These are phyloP conservation scores for Geotrichum aggregatum DNA, from an alignment of 1,139 yeast genomes.

Conservation along the genomic window DNA sequence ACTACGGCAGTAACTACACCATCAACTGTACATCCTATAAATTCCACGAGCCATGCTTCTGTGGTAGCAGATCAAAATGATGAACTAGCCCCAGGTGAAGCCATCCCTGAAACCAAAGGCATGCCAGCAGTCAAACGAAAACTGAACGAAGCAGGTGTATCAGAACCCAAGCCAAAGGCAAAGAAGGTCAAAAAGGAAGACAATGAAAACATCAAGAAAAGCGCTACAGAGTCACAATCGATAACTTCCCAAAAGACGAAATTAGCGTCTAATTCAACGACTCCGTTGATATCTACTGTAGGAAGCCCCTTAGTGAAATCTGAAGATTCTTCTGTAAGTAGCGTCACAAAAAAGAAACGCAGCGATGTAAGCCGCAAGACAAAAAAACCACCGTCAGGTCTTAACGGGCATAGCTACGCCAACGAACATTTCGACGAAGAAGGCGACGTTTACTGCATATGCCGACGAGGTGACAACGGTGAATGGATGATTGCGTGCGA, in stretches of 20 bases:
- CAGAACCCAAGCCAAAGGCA: constrained; percentile 10
- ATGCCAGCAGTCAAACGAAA: constrained; percentile 2
- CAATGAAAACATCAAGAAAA: neutral
- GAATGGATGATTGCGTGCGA: constrained; percentile 86
- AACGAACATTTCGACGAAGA: constrained; percentile 9
- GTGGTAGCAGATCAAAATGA: neutral
- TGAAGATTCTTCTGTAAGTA: neutral
- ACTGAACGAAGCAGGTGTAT: neutral
- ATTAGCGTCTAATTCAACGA: neutral
- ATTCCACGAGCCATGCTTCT: too few relatives aligned
- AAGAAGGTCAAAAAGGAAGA: constrained; percentile 17
- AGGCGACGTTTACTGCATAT: constrained; percentile 54
- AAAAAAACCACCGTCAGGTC: neutral
- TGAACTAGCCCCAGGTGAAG: neutral
- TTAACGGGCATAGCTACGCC: neutral
- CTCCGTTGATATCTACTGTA: constrained; percentile 4
- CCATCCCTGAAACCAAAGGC: neutral
- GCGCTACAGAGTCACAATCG: neutral
- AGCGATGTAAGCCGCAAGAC: neutral
- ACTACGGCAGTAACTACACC: too few relatives aligned
- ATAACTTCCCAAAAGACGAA: neutral
- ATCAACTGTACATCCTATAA: too few relatives aligned
- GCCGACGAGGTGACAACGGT: constrained; percentile 75
- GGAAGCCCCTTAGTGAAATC: neutral
- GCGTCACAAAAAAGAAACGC: constrained; percentile 7